Evolutionary conservation across 1,284 basidiomycete genomes (phyloP), one percentile per base, ranked within the genome.

Genomic region (Sporisorium reilianum): DNA sequence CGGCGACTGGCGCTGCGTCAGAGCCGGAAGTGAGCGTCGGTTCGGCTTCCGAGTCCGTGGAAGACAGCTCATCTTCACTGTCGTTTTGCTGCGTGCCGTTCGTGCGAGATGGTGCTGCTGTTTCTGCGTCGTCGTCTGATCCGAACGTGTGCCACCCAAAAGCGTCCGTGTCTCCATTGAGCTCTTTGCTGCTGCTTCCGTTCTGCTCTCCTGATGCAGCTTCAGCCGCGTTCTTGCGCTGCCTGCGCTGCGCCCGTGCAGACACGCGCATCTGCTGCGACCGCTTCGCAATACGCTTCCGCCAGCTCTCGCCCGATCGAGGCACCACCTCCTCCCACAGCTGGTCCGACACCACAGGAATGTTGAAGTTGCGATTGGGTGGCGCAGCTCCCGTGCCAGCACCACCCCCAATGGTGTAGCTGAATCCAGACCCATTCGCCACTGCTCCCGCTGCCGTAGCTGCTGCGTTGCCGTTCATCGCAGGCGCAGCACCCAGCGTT

Each of bases 311-410:
- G 18, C 68, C 69, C 20, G 66, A 70, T 9, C 64, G 60, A 4
- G 74, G 74, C 20, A 76, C 68, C 2, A 76, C 62, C 36, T 76
- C 74, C 30, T 76, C 68, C 74, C 74, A 76, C 30, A 76, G 59
- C 59, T 76, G 68, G 36, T 76, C 64, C 46, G 74, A 72, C 2
- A 76, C 56, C 5, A 61, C 40, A 4, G 74, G 65, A 20, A 76
- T 68, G 49, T 68, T 72, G 45, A 72, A 58, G 36, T 45, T 53
- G 49, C 63, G 63, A 23, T 69, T 69, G 2, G 66, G 72, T 20
- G 63, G 52, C 4, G 55, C 49, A 11, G 50, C 28, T 22, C 28
- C 46, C 2, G 60, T 40, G 7, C 53, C 62, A 8, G 63, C 44
- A 7, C 44, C 55, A 2, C 54, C 54, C n/a, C 62, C 66, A 32